Evolutionary conservation across 148 eudicot genomes (phyloP).

Genomic region (Rhododendron ovatum): DNA sequence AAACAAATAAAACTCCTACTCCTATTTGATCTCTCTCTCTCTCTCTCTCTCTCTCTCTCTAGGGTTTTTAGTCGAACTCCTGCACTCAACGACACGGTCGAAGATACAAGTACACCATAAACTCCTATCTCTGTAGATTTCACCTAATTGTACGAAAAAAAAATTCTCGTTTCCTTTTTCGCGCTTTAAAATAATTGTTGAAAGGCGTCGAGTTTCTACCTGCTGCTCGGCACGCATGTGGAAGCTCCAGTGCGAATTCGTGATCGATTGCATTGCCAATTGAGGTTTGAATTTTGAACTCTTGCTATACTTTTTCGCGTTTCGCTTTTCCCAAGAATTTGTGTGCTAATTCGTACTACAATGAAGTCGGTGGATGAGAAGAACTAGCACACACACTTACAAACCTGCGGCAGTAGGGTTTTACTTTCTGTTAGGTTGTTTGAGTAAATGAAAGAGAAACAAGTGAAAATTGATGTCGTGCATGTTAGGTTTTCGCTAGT

Average conservation of each 20-base stretch:
- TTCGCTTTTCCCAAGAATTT: background rate
- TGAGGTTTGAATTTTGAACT: slow-evolving; percentile 11
- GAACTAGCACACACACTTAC: background rate
- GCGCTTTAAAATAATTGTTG: background rate
- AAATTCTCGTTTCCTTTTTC: background rate
- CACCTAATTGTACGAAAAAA: background rate
- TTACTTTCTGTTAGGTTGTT: background rate
- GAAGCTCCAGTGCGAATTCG: background rate
- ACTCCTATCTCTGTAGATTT: background rate
- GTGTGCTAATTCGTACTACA: background rate
- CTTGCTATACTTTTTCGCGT: background rate
- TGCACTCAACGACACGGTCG: background rate
- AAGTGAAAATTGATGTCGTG: background rate
- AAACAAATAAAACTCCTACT: background rate
- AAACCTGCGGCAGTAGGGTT: background rate
- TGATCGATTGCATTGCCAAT: slow-evolving; percentile 1
- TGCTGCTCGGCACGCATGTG: background rate
- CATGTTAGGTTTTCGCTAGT: background rate
- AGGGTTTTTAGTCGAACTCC: slow-evolving; percentile 1
- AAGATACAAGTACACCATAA: background rate
- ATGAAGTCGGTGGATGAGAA: background rate
- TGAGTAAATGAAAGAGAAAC: background rate
- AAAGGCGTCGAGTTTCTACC: background rate
- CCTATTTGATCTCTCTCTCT: background rate
- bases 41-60: background rate